Evolutionary conservation across 768 basidiomycete species (phyloP).

Genomic region (Boletus pseudo-olivaceus): DNA sequence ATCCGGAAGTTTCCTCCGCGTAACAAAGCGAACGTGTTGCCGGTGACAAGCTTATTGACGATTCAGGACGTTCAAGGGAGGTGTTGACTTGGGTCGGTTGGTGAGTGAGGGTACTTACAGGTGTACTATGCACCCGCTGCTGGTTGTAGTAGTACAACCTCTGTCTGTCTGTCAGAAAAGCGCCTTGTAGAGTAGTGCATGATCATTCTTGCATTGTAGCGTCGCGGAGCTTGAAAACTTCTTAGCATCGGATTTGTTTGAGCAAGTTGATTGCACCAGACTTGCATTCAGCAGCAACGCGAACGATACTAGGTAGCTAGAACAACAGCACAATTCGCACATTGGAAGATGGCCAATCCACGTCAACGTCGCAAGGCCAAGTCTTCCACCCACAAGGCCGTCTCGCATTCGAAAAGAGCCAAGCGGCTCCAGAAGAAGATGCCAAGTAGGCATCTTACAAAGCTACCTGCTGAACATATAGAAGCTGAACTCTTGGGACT

Average conservation of each 20-base stretch:
- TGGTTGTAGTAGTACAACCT: too few relatives aligned
- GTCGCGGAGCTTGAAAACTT: slow-evolving; percentile 14
- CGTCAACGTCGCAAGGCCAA: slow-evolving; percentile 85
- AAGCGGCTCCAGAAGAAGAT: slow-evolving; percentile 77
- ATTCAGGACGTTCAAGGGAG: not conserved
- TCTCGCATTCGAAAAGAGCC: slow-evolving; percentile 71
- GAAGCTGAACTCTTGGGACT: slow-evolving; percentile 5
- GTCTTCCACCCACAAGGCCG: slow-evolving; percentile 68
- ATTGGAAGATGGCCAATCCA: slow-evolving; percentile 80
- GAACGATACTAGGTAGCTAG: not conserved
- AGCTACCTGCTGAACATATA: not conserved
- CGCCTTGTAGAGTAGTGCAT: not conserved
- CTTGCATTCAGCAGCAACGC: not conserved
- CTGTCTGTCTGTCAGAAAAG: not conserved
- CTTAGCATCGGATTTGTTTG: not conserved
- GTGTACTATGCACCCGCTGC: too few relatives aligned
- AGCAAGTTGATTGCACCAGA: too few relatives aligned
- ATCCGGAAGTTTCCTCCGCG: not conserved
- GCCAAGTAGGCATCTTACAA: slow-evolving; percentile 49
- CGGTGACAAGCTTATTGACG: slow-evolving; percentile 2
- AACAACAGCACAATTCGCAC: not conserved
- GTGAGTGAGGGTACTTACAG: not conserved
- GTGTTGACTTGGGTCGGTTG: not conserved
- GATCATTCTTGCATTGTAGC: too few relatives aligned
- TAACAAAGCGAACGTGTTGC: not conserved